Evolutionary conservation across 345 rosid genomes (phyloP), one percentile per base, ranked within the genome.

Genomic region (Hibiscus trionum): DNA sequence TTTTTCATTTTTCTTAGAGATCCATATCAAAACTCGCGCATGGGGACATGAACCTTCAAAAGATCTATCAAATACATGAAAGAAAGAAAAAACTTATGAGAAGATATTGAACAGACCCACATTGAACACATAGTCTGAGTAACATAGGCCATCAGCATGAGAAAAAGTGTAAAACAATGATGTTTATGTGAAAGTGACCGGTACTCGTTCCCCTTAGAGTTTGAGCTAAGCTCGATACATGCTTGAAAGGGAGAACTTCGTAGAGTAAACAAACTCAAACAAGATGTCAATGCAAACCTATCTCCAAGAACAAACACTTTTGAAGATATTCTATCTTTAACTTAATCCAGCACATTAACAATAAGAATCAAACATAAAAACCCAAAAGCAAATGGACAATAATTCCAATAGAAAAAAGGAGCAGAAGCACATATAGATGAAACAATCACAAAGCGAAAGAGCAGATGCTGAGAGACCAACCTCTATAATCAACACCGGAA

Each of bases 401-500:
- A 58, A 60, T 6, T 31, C 65, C 12, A 15, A 42, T 42, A n/a
- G 8, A 3, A 12, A 21, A 65, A 21, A 42, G 33, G 31, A 65
- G 5, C 17, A 21, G 33, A 65, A 37, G 27, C 50, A 63, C 10
- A 10, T 15, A 17, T 37, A 63, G 49, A 63, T 37, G 53, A 65
- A 19, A 65, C 2, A 3, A 44, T 66, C 8, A 24, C 47, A 69
- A 21, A 39, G 27, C n/a, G 9, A 50, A 50, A 50, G 46, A 2
- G 44, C 2, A 57, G 14, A 56, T 14, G 64, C 9, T 58, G 49
- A 58, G 77, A 50, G 70, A 76, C 71, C 17, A 0, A 88, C 96
- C 98, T 83, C 97, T 77, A 75, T 92, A 94, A 80, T 91, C 97
- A 50, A 90, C 97, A 63, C 98, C 97, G 70, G 97, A 94, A 75